These are phyloP conservation scores for Aspergillus carlsbadensis DNA, from an alignment of 495 filamentous ascomycete genomes.

Conservation along the genomic window DNA sequence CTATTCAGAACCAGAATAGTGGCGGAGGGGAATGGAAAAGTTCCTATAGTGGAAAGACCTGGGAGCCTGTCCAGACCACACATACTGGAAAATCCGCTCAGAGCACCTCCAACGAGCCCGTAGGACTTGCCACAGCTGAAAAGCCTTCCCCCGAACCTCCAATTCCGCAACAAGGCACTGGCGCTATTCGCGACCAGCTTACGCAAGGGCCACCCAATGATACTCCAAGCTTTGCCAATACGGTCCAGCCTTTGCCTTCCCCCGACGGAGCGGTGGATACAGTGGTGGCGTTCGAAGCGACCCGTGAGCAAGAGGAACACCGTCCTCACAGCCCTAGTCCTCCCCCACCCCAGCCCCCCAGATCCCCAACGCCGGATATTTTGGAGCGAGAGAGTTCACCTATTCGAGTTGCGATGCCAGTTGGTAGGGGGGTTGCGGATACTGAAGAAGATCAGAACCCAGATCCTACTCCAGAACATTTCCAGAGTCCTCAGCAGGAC, in stretches of 20 bases:
- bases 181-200: slow-evolving; percentile 74
- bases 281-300: slow-evolving; percentile 41
- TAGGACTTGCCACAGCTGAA: slow-evolving; percentile 53
- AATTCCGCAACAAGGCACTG: slow-evolving; percentile 56
- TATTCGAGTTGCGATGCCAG: slow-evolving; percentile 83
- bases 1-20: slow-evolving; percentile 64
- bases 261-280: slow-evolving; percentile 68
- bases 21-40: slow-evolving; percentile 82
- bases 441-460: slow-evolving; percentile 49
- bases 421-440: slow-evolving; percentile 59
- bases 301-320: slow-evolving; percentile 51
- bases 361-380: slow-evolving; percentile 60
- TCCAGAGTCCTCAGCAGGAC: slow-evolving; percentile 54
- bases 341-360: slow-evolving; percentile 56
- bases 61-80: slow-evolving; percentile 77
- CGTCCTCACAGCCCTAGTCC: slow-evolving; percentile 37
- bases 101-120: slow-evolving; percentile 56
- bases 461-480: slow-evolving; percentile 54
- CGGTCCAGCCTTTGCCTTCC: slow-evolving; percentile 63
- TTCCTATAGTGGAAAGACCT: slow-evolving; percentile 82
- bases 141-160: slow-evolving; percentile 49
- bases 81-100: slow-evolving; percentile 62
- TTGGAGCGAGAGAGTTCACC: slow-evolving; percentile 62
- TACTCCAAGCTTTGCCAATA: slow-evolving; percentile 38
- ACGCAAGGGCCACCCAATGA: slow-evolving; percentile 67